Evolutionary conservation across 257 asterid species (phyloP).

Genomic region (Lithospermum erythrorhizon): DNA sequence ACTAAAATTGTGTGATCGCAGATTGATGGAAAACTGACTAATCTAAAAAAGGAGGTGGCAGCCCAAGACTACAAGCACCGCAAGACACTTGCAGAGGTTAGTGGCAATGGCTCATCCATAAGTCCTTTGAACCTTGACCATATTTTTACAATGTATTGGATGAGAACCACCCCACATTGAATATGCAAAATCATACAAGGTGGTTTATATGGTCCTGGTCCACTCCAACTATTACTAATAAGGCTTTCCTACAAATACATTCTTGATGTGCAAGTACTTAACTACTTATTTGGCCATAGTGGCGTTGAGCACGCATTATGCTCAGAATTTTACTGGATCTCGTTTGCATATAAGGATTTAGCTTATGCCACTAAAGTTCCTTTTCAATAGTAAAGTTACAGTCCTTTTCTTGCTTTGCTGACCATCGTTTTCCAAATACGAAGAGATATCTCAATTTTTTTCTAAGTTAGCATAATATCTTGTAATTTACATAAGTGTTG

Average conservation of each 20-base stretch:
- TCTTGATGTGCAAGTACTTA: too few relatives aligned
- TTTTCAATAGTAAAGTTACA: too few relatives aligned
- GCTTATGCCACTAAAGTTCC: not conserved
- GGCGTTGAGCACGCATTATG: too few relatives aligned
- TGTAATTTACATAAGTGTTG: not conserved
- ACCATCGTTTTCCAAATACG: not conserved
- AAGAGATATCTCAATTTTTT: too few relatives aligned
- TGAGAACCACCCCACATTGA: too few relatives aligned
- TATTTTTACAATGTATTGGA: not conserved
- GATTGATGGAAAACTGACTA: slow-evolving; percentile 84
- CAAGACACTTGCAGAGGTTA: slow-evolving; percentile 88
- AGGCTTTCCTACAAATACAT: too few relatives aligned
- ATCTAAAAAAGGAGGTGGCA: slow-evolving; percentile 70
- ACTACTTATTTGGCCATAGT: too few relatives aligned
- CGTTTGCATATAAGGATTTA: not conserved
- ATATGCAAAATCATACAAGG: too few relatives aligned
- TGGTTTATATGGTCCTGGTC: too few relatives aligned
- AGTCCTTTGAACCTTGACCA: not conserved
- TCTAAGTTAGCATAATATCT: too few relatives aligned
- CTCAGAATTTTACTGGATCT: not conserved
- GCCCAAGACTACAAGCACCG: slow-evolving; percentile 89
- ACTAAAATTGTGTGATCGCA: slow-evolving; percentile 21
- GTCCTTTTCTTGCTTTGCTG: not conserved
- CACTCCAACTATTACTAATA: too few relatives aligned
- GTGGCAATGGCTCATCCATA: slow-evolving; percentile 3